These are phyloP conservation scores for Saraca asoca DNA, from an alignment of 331 rosid species.

Conservation along the genomic window DNA sequence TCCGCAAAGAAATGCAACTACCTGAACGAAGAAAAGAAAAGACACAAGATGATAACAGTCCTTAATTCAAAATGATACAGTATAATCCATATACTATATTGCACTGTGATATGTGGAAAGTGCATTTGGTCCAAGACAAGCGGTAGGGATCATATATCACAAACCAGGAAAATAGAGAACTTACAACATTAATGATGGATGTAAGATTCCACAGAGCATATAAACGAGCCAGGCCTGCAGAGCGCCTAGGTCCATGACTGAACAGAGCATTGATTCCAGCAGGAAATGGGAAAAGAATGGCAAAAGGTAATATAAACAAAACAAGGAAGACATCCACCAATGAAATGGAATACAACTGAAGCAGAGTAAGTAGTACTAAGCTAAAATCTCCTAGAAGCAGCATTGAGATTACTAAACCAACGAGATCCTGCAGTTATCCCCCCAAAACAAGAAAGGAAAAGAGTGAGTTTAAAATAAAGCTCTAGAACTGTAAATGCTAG, in stretches of 20 bases:
- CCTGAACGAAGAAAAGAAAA: slow-evolving; percentile 38
- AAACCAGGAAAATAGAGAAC: slow-evolving; percentile 38
- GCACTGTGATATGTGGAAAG: not conserved
- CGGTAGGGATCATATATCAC: slow-evolving; percentile 32
- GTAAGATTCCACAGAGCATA: slow-evolving; percentile 94
- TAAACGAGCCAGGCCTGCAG: slow-evolving; percentile 93
- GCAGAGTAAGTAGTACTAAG: slow-evolving; percentile 80
- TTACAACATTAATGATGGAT: slow-evolving; percentile 83
- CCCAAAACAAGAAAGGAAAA: slow-evolving; percentile 12
- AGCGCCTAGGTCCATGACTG: slow-evolving; percentile 97
- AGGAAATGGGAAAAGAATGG: slow-evolving; percentile 94
- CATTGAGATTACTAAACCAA: slow-evolving; percentile 86
- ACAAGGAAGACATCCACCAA: slow-evolving; percentile 86
- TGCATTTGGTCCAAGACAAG: not conserved
- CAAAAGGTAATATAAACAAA: slow-evolving; percentile 82
- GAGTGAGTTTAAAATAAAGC: slow-evolving; percentile 29
- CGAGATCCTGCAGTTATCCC: slow-evolving; percentile 90
- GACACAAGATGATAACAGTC: slow-evolving; percentile 13
- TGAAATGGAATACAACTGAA: slow-evolving; percentile 91
- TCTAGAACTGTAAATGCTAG: slow-evolving; percentile 6
- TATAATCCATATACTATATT: slow-evolving; percentile 10
- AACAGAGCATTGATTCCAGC: slow-evolving; percentile 98
- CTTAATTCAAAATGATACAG: slow-evolving; percentile 21
- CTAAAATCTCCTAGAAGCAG: slow-evolving; percentile 92
- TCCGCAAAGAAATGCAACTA: slow-evolving; percentile 93